Evolutionary conservation across 192 early-diverging fungal species (phyloP), one percentile per base, ranked within the genome.

Genomic region (Glomus cerebriforme): DNA sequence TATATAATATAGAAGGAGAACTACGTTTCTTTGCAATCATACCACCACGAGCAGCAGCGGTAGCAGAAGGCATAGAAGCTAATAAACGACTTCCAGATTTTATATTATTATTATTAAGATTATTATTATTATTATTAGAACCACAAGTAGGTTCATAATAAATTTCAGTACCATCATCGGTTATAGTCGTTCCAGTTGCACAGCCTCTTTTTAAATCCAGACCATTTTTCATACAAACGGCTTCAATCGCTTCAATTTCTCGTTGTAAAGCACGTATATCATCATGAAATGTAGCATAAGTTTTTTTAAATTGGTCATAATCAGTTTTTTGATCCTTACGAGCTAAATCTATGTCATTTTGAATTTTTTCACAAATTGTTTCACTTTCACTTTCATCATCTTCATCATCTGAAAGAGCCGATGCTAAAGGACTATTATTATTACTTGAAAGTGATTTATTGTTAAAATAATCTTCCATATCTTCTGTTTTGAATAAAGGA

Each of bases 211-310:
- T 64, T 29, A 34, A 39, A 76, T 35, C 35, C 60, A 59, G 64
- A n/a, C 34, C 47, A 26, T 26, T 24, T 15, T 29, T 22, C 47
- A 76, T 12, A 63, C 60, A 76, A 15, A 3, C 8, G 6, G 59
- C 59, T 39, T 76, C 74, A 22, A 49, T 26, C 59, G 29, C 59
- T 64, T 76, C 74, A 15, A 76, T 76, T 76, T 76, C 74, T 17
- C 29, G 74, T 76, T 76, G 74, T 35, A 76, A n/a, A 37, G 74
- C 60, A 64, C 74, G 74, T 63, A 76, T 39, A 37, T 76, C 74
- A 76, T 63, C 59, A 29, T 39, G 19, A 10, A 76, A 62, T 26
- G 59, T 29, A 7, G 74, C 35, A 37, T 49, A 63, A 32, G n/a
- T 6, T 24, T 34, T 43, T n/a, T 27, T 27, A 49, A 76, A 76